Conservation (phyloP, 768 basidiomycete species). For the Rhizopogon rudus region DNA sequence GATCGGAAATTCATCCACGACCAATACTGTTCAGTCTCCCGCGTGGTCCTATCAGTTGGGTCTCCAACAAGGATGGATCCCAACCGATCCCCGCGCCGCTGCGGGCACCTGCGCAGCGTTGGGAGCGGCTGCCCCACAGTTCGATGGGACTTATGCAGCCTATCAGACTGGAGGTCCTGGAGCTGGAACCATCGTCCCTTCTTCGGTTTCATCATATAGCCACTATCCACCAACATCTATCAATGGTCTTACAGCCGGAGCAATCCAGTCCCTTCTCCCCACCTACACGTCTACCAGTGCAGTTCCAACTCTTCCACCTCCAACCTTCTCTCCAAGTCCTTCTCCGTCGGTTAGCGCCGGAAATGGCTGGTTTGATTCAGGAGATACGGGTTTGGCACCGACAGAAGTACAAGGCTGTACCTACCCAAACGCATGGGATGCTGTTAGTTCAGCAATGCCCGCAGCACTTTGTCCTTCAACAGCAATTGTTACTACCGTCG, state of each 20-base stretch:
- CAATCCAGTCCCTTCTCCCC: slow-evolving; percentile 38
- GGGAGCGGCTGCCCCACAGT: slow-evolving; percentile 37
- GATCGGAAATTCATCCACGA: slow-evolving; percentile 53
- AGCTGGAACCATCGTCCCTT: slow-evolving; percentile 42
- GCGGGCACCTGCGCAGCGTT: slow-evolving; percentile 61
- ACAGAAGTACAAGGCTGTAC: slow-evolving; percentile 58
- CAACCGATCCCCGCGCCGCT: slow-evolving; percentile 61
- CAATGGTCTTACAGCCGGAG: slow-evolving; percentile 35
- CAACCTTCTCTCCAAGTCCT: slow-evolving; percentile 42
- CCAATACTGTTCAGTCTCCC: slow-evolving; percentile 45
- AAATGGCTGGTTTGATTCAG: slow-evolving; percentile 53
- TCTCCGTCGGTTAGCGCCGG: slow-evolving; percentile 37
- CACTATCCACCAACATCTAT: slow-evolving; percentile 54
- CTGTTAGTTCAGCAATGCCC: slow-evolving; percentile 44
- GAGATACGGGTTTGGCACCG: slow-evolving; percentile 48
- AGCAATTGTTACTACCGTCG: neutral
- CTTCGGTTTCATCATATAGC: slow-evolving; percentile 34
- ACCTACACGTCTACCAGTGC: slow-evolving; percentile 62
- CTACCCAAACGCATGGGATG: slow-evolving; percentile 64
- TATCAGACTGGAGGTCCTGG: slow-evolving; percentile 69
- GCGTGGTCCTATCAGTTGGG: slow-evolving; percentile 71
- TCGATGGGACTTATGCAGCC: slow-evolving; percentile 49
- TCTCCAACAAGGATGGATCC: slow-evolving; percentile 74
- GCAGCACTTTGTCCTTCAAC: slow-evolving; percentile 34
- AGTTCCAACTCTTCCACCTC: slow-evolving; percentile 50